Evolutionary conservation across 805 yeast genomes (phyloP).

Genomic region (Scheffersomyces stipitis): DNA sequence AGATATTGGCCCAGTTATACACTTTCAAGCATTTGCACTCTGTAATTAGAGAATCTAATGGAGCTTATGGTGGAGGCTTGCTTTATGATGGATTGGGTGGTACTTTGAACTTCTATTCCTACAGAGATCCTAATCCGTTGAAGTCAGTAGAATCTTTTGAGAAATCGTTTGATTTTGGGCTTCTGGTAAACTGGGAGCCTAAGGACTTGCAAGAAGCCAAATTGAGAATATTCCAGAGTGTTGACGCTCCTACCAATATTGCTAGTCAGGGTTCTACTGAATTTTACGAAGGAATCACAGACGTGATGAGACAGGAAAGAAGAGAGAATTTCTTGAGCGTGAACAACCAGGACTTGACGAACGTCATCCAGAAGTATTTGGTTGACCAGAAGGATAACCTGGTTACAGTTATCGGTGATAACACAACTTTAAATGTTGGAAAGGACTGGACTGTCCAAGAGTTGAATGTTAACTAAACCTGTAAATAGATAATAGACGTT

Average conservation of each 20-base stretch:
- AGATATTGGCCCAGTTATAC: conserved; percentile 74
- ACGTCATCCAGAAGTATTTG: conserved; percentile 69
- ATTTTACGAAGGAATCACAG: conserved; percentile 70
- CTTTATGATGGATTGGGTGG: conserved; percentile 81
- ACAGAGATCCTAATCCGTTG: conserved; percentile 88
- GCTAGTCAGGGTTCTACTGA: conserved; percentile 69
- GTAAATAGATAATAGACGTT: not conserved
- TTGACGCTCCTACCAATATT: conserved; percentile 87
- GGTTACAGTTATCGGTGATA: conserved; percentile 50
- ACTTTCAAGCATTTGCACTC: conserved; percentile 84
- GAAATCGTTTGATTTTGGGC: conserved; percentile 31
- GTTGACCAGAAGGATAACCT: conserved; percentile 20
- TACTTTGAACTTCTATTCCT: conserved; percentile 76
- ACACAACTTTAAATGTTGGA: conserved; percentile 20
- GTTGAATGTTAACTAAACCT: conserved; percentile 5
- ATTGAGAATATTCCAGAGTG: conserved; percentile 82
- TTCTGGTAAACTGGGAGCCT: conserved; percentile 49
- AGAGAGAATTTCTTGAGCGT: conserved; percentile 74
- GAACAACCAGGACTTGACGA: conserved; percentile 55
- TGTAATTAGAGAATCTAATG: conserved; percentile 92
- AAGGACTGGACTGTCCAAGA: conserved; percentile 17
- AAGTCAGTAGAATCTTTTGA: conserved; percentile 64
- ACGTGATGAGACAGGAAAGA: conserved; percentile 76
- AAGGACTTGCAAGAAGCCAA: conserved; percentile 86
- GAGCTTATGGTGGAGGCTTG: conserved; percentile 98